These are phyloP conservation scores for Fusarium setosum DNA, from an alignment of 2,329 filamentous ascomycete genomes.

Conservation along the genomic window DNA sequence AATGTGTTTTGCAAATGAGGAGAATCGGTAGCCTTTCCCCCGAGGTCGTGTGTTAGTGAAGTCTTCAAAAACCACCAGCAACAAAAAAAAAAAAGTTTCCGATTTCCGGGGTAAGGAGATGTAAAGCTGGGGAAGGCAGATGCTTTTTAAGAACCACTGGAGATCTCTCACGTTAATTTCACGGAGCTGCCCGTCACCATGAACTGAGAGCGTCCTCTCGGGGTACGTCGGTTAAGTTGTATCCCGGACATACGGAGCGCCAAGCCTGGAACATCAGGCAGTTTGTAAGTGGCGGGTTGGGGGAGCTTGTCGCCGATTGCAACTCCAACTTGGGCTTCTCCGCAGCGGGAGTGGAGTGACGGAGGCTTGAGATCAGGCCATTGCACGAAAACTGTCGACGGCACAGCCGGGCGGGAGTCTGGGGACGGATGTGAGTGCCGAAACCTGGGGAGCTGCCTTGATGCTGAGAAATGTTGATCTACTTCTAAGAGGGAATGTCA, in stretches of 20 bases:
- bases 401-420: background rate
- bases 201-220: slow-evolving; percentile 18
- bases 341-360: slow-evolving; percentile 6
- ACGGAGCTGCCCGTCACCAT: slow-evolving; percentile 8
- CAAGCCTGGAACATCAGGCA: background rate
- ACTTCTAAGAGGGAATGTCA: no score
- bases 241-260: slow-evolving; percentile 23
- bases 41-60: background rate
- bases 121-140: background rate
- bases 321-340: background rate
- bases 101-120: background rate
- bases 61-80: background rate
- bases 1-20: background rate
- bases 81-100: background rate
- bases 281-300: background rate
- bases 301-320: background rate
- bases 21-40: background rate
- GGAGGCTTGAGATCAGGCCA: background rate
- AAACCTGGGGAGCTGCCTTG: no score
- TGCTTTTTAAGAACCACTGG: slow-evolving; percentile 1
- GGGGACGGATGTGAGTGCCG: background rate
- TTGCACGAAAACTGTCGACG: background rate
- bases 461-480: no score
- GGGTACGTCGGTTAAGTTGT: slow-evolving; percentile 21
- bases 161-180: slow-evolving; percentile 1